These are phyloP conservation scores for Suhomyces atakaporum DNA, from an alignment of 1,139 yeast species.

Conservation along the genomic window DNA sequence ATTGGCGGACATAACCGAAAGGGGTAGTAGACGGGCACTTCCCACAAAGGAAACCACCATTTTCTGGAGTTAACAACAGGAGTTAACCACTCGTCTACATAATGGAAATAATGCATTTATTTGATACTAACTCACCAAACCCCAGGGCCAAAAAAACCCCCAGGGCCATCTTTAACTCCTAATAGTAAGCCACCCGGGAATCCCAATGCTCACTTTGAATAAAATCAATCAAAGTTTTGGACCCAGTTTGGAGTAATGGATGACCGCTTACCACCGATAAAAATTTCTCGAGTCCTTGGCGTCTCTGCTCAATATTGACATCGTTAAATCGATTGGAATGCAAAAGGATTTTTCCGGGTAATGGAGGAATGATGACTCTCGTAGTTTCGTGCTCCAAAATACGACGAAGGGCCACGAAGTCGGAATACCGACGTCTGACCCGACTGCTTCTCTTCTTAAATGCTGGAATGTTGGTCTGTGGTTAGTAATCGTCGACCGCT, in stretches of 20 bases:
- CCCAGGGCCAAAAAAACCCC: neutral
- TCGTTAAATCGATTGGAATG: slow-evolving; percentile 75
- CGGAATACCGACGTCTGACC: slow-evolving; percentile 87
- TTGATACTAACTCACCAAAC: neutral
- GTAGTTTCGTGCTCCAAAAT: slow-evolving; percentile 74
- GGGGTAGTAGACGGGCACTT: neutral
- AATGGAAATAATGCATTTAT: neutral
- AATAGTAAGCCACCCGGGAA: slow-evolving; percentile 31
- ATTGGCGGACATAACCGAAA: neutral
- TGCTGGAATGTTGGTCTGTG: slow-evolving; percentile 74
- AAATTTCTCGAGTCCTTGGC: slow-evolving; percentile 83
- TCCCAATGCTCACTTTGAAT: slow-evolving; percentile 90
- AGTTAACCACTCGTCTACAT: neutral
- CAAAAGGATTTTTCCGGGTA: slow-evolving; percentile 83
- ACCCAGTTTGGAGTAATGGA: slow-evolving; percentile 88
- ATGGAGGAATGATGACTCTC: slow-evolving; percentile 77
- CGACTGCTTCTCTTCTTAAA: slow-evolving; percentile 65
- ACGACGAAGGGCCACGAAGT: slow-evolving; percentile 79
- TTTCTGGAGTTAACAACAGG: neutral
- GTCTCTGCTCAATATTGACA: slow-evolving; percentile 78
- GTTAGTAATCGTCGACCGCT: slow-evolving; percentile 18
- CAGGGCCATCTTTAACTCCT: slow-evolving; percentile 1
- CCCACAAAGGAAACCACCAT: neutral
- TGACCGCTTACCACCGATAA: slow-evolving; percentile 85
- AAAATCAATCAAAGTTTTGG: slow-evolving; percentile 78